These are phyloP conservation scores for Onygenales sp. DNA, from an alignment of 2,329 filamentous ascomycete genomes.

Conservation along the genomic window DNA sequence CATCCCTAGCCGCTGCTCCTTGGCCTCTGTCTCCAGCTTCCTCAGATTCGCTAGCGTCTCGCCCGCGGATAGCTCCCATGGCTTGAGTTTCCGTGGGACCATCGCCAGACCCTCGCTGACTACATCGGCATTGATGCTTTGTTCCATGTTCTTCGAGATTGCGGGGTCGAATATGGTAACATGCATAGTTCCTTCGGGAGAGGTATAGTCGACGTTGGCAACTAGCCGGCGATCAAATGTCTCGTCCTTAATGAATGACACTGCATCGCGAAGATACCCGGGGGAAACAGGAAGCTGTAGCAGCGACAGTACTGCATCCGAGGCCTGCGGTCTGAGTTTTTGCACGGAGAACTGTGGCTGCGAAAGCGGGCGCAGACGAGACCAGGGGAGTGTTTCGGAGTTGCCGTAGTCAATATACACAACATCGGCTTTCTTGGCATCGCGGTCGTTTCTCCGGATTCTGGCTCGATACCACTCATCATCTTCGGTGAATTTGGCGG, in stretches of 20 bases:
- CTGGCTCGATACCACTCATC: constrained; percentile 90
- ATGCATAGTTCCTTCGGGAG: constrained; percentile 70
- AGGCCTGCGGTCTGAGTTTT: constrained; percentile 77
- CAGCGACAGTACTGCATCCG: constrained; percentile 79
- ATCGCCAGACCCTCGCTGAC: constrained; percentile 76
- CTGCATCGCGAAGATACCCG: constrained; percentile 76
- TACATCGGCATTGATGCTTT: constrained; percentile 85
- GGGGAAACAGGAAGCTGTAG: constrained; percentile 73
- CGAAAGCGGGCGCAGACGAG: constrained; percentile 68
- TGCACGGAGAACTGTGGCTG: constrained; percentile 68
- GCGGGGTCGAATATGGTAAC: constrained; percentile 81
- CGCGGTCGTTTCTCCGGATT: constrained; percentile 84
- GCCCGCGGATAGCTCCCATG: constrained; percentile 73
- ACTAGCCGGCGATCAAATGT: constrained; percentile 71
- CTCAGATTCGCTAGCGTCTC: constrained; percentile 63
- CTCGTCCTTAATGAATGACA: constrained; percentile 63
- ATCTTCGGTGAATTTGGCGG: constrained; percentile 82
- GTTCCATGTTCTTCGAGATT: constrained; percentile 50
- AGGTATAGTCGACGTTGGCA: constrained; percentile 80
- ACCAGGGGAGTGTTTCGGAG: constrained; percentile 79
- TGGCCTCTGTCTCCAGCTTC: constrained; percentile 67
- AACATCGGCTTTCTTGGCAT: constrained; percentile 80
- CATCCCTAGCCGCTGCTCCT: constrained; percentile 72
- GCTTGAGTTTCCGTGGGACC: constrained; percentile 84
- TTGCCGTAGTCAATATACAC: constrained; percentile 97